A percentile compares a stretch with the other conserved stretches of the same genome.
Conservation (phyloP, 1,284 basidiomycete genomes). For the Acaromyces ingoldii region DNA sequence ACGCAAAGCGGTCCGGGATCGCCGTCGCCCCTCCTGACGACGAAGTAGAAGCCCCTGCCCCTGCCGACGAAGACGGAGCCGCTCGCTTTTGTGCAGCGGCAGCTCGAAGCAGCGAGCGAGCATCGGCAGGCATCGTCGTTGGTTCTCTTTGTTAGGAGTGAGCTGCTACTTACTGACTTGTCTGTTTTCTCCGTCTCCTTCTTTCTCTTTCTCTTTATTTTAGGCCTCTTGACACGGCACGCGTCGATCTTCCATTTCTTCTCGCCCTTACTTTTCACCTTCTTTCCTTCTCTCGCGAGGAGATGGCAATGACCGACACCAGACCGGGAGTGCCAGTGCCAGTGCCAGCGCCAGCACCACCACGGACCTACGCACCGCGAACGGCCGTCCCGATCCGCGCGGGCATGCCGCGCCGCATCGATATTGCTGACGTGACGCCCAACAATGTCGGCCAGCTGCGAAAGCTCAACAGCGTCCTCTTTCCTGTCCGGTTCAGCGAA, state of each 20-base stretch:
- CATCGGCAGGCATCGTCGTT: background rate
- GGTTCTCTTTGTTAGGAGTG: background rate
- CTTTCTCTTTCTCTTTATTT: background rate
- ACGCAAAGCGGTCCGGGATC: background rate
- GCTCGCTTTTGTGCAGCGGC: too few relatives aligned
- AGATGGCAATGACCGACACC: background rate
- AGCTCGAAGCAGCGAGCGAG: conserved; percentile 2
- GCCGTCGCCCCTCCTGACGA: background rate
- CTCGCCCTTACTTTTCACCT: background rate
- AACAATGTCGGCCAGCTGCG: conserved; percentile 50
- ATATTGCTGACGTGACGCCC: conserved; percentile 37
- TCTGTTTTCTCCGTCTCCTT: too few relatives aligned
- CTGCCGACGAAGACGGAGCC: background rate
- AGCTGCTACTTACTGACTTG: too few relatives aligned
- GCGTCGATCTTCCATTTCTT: background rate
- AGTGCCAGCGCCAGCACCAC: conserved; percentile 21
- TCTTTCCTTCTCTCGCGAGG: too few relatives aligned
- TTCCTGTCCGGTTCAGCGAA: conserved; percentile 45
- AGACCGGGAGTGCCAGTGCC: background rate
- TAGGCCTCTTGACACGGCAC: too few relatives aligned
- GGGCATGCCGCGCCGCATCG: conserved; percentile 16
- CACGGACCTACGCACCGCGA: conserved; percentile 28
- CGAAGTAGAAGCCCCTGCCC: too few relatives aligned
- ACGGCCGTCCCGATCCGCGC: conserved; percentile 22
- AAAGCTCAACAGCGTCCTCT: conserved; percentile 45